Evolutionary conservation across 1,284 basidiomycete genomes (phyloP), one percentile per base, ranked within the genome.

Genomic region (Coniferiporia weirii): DNA sequence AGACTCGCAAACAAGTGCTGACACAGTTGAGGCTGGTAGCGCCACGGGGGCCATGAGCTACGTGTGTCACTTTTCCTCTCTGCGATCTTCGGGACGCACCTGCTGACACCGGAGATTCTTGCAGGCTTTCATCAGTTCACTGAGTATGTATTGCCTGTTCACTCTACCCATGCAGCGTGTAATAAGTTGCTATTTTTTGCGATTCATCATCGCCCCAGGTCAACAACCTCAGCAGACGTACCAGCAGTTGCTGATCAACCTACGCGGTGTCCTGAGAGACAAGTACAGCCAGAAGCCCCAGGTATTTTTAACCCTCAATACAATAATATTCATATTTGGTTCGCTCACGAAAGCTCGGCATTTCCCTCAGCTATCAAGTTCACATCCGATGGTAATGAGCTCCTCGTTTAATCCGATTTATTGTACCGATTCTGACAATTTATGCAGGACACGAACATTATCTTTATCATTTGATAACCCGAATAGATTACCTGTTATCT

Each of bases 1-100:
- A 68, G 95, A 98, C 69, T 82, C 84, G 13, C 94, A 97, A 73
- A 98, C 95, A 8, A 93, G 90, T 67, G 95, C 95, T 12, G 95
- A 98, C 69, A 89, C 93, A 0, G 76, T 79, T 56, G 91, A 95
- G 71, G 83, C 83, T 3, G 93, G 93, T 1, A 76, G 80, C 57
- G 93, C 89, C 4, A 93, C 91, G 1, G 95, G 95, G 48, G 93
- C 93, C 1, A 95, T 95, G 93, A 88, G 83, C 69, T 84, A 79
- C 66, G 86, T 88, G 65, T 51, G 82, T 76, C 17, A 27, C 32
- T 48, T 13, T 34, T 40, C 15, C 9, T 40, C 12, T 12, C 2
- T 15, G 15, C 27, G 38, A 40, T 3, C 15, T 1, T 40, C 12
- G 8, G 38, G 8, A 40, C 8, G 38, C 9, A 15, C 9, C 3